These are phyloP conservation scores for Gastrodia elata DNA, from an alignment of 106 monocot species.

Conservation along the genomic window DNA sequence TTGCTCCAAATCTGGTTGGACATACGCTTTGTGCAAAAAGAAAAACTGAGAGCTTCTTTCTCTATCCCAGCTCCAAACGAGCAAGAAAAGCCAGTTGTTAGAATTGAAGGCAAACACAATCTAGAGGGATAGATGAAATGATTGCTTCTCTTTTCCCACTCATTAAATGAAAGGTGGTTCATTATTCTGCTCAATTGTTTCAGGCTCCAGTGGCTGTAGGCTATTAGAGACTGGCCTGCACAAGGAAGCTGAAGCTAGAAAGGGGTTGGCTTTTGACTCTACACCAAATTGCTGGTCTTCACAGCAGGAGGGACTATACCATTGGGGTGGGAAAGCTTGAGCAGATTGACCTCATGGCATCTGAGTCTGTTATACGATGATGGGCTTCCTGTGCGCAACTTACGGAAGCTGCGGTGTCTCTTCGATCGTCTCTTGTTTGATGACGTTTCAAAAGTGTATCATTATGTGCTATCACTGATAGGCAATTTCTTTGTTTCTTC, in stretches of 20 bases:
- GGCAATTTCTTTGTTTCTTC: too few relatives aligned
- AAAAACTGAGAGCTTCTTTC: constrained; percentile 73
- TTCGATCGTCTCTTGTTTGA: constrained; percentile 69
- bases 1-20: too few relatives aligned
- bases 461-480: too few relatives aligned
- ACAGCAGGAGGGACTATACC: constrained; percentile 67
- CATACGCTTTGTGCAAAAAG: too few relatives aligned
- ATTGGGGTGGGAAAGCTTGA: constrained; percentile 64
- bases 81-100: too few relatives aligned
- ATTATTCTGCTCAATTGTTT: neutral
- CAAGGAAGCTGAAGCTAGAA: constrained; percentile 21
- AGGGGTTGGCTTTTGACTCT: neutral
- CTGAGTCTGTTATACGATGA: constrained; percentile 78
- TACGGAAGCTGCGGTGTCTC: constrained; percentile 34
- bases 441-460: too few relatives aligned
- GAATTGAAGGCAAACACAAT: constrained; percentile 1
- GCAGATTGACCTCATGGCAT: constrained; percentile 58
- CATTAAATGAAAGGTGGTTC: neutral
- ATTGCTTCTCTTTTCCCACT: neutral
- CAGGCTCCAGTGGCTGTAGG: constrained; percentile 18
- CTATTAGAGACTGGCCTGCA: neutral
- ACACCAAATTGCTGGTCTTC: constrained; percentile 28
- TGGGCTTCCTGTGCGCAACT: constrained; percentile 79
- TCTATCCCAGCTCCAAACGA: constrained; percentile 22
- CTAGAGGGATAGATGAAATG: constrained; percentile 30